These are phyloP conservation scores for Fusarium robinianum DNA, from an alignment of 2,329 filamentous ascomycete genomes.

Conservation along the genomic window DNA sequence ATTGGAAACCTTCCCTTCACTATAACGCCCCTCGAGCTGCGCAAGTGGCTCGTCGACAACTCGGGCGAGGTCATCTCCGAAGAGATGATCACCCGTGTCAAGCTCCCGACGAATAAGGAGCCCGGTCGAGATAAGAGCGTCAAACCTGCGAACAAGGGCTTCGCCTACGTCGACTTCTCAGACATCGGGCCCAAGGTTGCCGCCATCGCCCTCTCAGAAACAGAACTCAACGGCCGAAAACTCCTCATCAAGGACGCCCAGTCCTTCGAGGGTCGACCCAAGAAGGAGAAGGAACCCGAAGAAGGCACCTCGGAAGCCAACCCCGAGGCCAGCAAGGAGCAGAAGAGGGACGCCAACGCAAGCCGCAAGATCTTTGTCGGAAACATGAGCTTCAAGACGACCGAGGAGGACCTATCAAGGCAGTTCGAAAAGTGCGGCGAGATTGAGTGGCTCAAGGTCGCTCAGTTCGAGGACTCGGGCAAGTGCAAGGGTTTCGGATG, in stretches of 20 bases:
- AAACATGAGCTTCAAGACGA: slow-evolving; percentile 82
- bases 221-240: slow-evolving; percentile 72
- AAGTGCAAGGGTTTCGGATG: slow-evolving; percentile 99
- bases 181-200: slow-evolving; percentile 70
- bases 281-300: slow-evolving; percentile 57
- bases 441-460: slow-evolving; percentile 82
- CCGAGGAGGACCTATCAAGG: slow-evolving; percentile 76
- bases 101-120: slow-evolving; percentile 71
- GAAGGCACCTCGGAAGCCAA: slow-evolving; percentile 40
- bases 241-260: slow-evolving; percentile 93
- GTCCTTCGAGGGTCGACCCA: slow-evolving; percentile 86
- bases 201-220: slow-evolving; percentile 87
- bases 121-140: slow-evolving; percentile 41
- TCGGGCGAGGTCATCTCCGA: slow-evolving; percentile 68
- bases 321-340: slow-evolving; percentile 41
- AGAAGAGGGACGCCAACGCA: slow-evolving; percentile 56
- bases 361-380: slow-evolving; percentile 89
- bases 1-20: slow-evolving; percentile 93
- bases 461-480: slow-evolving; percentile 93
- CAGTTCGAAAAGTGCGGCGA: slow-evolving; percentile 87
- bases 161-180: slow-evolving; percentile 93
- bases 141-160: slow-evolving; percentile 75
- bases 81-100: slow-evolving; percentile 79
- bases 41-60: slow-evolving; percentile 77
- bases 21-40: slow-evolving; percentile 73